These are phyloP conservation scores for Pleurotus salmoneostramineus DNA, from an alignment of 768 basidiomycete genomes.

Conservation along the genomic window DNA sequence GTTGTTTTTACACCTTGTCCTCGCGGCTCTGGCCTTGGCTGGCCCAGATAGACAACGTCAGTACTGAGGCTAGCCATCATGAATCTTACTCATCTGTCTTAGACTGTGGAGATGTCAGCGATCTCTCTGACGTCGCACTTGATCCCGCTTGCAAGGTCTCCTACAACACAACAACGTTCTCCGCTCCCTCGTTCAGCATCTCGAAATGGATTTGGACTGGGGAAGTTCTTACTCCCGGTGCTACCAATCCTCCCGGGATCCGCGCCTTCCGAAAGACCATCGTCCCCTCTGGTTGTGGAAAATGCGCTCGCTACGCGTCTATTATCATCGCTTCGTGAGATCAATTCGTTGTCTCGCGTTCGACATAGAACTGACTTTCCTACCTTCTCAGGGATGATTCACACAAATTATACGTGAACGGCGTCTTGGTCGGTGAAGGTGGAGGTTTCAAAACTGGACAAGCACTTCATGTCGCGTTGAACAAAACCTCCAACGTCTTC, in stretches of 20 bases:
- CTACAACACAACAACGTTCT: not conserved
- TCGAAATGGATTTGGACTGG: conserved; percentile 17
- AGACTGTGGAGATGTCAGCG: not conserved
- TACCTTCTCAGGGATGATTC: too few species aligned
- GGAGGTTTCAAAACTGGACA: too few species aligned
- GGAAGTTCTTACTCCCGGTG: conserved; percentile 7
- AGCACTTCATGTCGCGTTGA: not conserved
- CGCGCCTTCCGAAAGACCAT: conserved; percentile 26
- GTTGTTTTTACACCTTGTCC: too few species aligned
- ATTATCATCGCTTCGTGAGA: conserved; percentile 21
- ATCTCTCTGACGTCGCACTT: not conserved
- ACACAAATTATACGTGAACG: too few species aligned
- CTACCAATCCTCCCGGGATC: conserved; percentile 9
- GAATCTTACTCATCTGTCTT: too few species aligned
- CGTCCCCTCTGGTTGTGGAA: conserved; percentile 16
- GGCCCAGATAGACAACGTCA: too few species aligned
- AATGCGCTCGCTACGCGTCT: conserved; percentile 15
- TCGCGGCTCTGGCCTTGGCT: too few species aligned
- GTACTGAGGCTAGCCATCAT: too few species aligned
- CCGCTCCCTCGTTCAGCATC: conserved; percentile 5
- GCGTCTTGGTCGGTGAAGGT: too few species aligned
- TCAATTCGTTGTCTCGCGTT: too few species aligned
- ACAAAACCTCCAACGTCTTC: conserved; percentile 4
- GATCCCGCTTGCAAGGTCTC: not conserved
- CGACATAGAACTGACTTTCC: too few species aligned